phyloP scores from a whole-genome alignment of 768 basidiomycete genomes.

The Pholiota microspora region DNA sequence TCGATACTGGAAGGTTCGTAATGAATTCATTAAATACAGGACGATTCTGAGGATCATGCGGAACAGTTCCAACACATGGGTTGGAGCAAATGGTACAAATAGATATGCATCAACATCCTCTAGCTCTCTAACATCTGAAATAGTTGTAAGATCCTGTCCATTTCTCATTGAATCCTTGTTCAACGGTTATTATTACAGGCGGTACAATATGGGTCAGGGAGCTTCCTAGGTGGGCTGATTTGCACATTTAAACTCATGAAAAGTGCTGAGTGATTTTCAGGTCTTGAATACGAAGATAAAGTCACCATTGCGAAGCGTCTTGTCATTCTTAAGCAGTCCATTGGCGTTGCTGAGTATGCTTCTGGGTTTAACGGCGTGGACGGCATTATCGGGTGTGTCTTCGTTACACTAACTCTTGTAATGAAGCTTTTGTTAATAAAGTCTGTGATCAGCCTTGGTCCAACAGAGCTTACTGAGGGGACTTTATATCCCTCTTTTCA shows the following conservation, averaged over 20 bases:
- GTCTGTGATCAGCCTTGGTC: constrained; percentile 10
- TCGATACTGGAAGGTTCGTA: constrained; percentile 55
- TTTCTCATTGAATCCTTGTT: neutral
- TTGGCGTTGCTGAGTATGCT: constrained; percentile 50
- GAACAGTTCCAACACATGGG: constrained; percentile 67
- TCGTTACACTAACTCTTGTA: too few relatives aligned
- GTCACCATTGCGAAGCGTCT: constrained; percentile 48
- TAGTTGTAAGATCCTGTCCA: constrained; percentile 34
- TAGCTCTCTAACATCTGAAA: constrained; percentile 35
- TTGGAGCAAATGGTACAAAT: constrained; percentile 42
- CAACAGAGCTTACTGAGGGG: constrained; percentile 10
- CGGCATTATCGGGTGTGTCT: constrained; percentile 25
- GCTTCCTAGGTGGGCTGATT: constrained; percentile 43
- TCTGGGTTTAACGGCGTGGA: constrained; percentile 49
- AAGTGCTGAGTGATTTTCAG: neutral
- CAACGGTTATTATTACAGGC: constrained; percentile 32
- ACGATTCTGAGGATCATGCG: neutral
- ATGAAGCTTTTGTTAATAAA: too few relatives aligned
- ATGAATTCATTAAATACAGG: constrained; percentile 2
- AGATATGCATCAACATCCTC: constrained; percentile 43
- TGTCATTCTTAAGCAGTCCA: constrained; percentile 51
- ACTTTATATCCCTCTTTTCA: constrained; percentile 15
- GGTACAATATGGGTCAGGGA: constrained; percentile 58
- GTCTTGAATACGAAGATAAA: constrained; percentile 32
- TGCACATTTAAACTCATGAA: neutral